Evolutionary conservation across 768 basidiomycete species (phyloP).

Genomic region (Chalciporus chontae): DNA sequence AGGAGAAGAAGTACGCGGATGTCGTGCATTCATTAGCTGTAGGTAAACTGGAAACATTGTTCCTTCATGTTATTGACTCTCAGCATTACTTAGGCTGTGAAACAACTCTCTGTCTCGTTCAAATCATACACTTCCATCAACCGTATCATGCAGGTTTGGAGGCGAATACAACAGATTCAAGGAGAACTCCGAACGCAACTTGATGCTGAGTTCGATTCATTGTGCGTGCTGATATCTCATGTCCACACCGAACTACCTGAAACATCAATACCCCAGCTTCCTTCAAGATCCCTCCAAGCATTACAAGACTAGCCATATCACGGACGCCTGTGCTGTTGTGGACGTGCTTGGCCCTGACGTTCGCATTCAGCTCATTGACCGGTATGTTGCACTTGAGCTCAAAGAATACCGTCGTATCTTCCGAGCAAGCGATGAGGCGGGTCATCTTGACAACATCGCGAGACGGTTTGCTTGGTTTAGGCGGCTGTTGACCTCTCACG

Average conservation of each 20-base stretch:
- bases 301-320: constrained; percentile 60
- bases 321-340: constrained; percentile 83
- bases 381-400: constrained; percentile 85
- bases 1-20: constrained; percentile 77
- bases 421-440: constrained; percentile 89
- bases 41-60: constrained; percentile 31
- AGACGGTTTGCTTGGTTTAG: constrained; percentile 95
- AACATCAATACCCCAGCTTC: constrained; percentile 49
- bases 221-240: constrained; percentile 53
- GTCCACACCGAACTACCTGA: neutral
- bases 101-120: constrained; percentile 79
- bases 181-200: constrained; percentile 76
- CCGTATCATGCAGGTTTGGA: constrained; percentile 73
- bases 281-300: constrained; percentile 71
- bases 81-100: constrained; percentile 62
- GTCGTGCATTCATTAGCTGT: constrained; percentile 81
- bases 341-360: constrained; percentile 88
- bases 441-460: constrained; percentile 91
- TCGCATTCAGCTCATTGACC: constrained; percentile 75
- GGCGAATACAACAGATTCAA: constrained; percentile 77
- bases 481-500: constrained; percentile 78
- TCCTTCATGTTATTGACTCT: neutral
- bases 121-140: constrained; percentile 75
- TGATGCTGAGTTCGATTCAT: constrained; percentile 87
- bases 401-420: constrained; percentile 98